Percentiles rank a stretch among this genome's conserved stretches.
phyloP scores from a whole-genome alignment of 306 rosid species.

The Potentilla sterilis region DNA sequence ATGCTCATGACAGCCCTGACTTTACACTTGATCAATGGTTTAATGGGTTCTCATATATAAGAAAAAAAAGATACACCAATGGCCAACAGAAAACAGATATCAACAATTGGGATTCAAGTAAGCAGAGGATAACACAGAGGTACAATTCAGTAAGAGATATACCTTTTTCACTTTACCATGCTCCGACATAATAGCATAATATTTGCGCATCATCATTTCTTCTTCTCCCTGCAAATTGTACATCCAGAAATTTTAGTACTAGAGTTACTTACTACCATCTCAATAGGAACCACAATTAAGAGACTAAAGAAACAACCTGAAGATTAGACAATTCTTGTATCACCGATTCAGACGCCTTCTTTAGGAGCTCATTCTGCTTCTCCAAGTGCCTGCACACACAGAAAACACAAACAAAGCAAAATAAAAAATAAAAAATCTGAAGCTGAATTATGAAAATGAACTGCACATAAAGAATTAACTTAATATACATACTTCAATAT shows the following conservation, averaged over 20 bases:
- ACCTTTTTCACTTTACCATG: slow-evolving; percentile 41
- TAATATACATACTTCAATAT: slow-evolving; percentile 37
- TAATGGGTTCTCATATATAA: not conserved
- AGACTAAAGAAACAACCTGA: slow-evolving; percentile 30
- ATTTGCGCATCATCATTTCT: slow-evolving; percentile 57
- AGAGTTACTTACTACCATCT: not conserved
- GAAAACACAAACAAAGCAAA: not conserved
- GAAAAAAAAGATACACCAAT: not conserved
- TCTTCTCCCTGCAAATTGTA: slow-evolving; percentile 50
- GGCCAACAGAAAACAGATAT: not conserved
- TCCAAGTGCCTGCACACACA: slow-evolving; percentile 45
- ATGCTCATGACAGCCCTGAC: not conserved
- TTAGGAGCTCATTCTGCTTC: slow-evolving; percentile 51
- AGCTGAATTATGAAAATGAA: not conserved
- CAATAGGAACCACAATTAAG: not conserved
- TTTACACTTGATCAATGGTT: no score
- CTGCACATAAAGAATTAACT: not conserved
- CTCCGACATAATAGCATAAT: slow-evolving; percentile 42
- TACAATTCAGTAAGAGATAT: not conserved
- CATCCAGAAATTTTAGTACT: not conserved
- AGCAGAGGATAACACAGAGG: not conserved
- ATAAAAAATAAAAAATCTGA: not conserved
- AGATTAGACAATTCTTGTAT: slow-evolving; percentile 45
- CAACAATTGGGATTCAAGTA: not conserved
- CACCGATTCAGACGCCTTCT: slow-evolving; percentile 42